Evolutionary conservation across 1,284 basidiomycete genomes (phyloP).

Genomic region (Puccinia horiana): DNA sequence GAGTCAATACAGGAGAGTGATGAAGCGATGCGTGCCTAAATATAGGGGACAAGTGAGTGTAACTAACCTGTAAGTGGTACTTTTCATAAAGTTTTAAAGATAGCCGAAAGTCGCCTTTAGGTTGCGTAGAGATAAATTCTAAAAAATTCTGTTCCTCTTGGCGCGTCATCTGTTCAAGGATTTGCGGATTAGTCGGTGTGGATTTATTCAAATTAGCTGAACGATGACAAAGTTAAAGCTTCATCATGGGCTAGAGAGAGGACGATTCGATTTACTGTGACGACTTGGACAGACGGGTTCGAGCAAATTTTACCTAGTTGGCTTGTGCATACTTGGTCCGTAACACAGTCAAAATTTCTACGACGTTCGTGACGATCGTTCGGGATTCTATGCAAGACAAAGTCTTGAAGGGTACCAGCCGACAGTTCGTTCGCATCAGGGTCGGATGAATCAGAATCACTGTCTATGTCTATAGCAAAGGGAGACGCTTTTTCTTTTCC

Average conservation of each 20-base stretch:
- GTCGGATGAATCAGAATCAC: not conserved
- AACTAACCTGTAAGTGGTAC: constrained; percentile 23
- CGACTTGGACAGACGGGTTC: not conserved
- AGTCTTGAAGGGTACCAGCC: not conserved
- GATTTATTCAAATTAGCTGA: not conserved
- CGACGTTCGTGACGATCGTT: not conserved
- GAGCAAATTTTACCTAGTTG: not conserved
- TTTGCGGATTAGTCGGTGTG: not conserved
- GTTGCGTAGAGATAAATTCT: not conserved
- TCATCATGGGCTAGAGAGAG: not conserved
- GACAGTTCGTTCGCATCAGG: not conserved
- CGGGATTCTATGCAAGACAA: constrained; percentile 1
- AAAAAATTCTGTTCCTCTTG: constrained; percentile 22
- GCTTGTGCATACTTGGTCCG: not conserved
- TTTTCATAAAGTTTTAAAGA: constrained; percentile 1
- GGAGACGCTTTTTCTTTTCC: not conserved
- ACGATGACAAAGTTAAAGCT: too few relatives aligned
- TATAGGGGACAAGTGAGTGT: not conserved
- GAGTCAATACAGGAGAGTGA: not conserved
- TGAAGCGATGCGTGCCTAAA: not conserved
- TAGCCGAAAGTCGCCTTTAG: constrained; percentile 21
- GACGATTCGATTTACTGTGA: constrained; percentile 19
- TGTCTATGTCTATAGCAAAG: not conserved
- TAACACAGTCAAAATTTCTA: not conserved
- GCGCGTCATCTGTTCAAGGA: constrained; percentile 1